Evolutionary conservation across 1,284 basidiomycete genomes (phyloP).

Genomic region (Rhodotorula sp.): DNA sequence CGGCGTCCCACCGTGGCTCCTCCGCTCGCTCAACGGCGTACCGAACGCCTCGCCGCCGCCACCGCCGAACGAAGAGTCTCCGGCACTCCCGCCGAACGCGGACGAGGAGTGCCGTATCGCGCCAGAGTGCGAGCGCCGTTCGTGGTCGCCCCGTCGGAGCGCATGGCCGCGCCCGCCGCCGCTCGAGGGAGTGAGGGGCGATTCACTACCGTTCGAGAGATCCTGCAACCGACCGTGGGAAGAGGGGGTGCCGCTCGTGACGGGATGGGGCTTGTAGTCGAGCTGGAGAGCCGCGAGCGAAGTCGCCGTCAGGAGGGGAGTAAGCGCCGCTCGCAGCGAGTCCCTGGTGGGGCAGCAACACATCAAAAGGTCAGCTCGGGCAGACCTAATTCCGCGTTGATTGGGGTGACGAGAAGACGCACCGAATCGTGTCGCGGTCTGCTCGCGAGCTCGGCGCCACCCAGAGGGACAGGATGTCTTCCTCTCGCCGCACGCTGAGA

Average conservation of each 20-base stretch:
- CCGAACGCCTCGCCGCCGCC: not conserved
- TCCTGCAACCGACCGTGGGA: constrained; percentile 13
- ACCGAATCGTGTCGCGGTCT: constrained; percentile 39
- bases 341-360: constrained; percentile 15
- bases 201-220: constrained; percentile 12
- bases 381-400: too few species aligned
- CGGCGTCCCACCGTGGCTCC: constrained; percentile 1
- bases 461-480: constrained; percentile 45
- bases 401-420: not conserved
- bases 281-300: constrained; percentile 28
- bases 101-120: not conserved
- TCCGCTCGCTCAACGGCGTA: constrained; percentile 1
- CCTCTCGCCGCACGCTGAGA: constrained; percentile 42
- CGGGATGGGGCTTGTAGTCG: constrained; percentile 42
- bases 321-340: constrained; percentile 29
- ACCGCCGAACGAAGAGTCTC: not conserved
- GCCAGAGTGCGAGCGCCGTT: constrained; percentile 10
- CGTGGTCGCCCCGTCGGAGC: constrained; percentile 15
- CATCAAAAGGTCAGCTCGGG: too few species aligned
- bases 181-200: not conserved
- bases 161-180: not conserved
- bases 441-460: constrained; percentile 33
- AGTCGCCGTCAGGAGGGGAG: constrained; percentile 28
- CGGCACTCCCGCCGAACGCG: not conserved
- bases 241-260: constrained; percentile 5